Percentiles rank a stretch among this genome's conserved stretches.
phyloP scores from a whole-genome alignment of 148 eudicot genomes.

The Diospyros kaki region DNA sequence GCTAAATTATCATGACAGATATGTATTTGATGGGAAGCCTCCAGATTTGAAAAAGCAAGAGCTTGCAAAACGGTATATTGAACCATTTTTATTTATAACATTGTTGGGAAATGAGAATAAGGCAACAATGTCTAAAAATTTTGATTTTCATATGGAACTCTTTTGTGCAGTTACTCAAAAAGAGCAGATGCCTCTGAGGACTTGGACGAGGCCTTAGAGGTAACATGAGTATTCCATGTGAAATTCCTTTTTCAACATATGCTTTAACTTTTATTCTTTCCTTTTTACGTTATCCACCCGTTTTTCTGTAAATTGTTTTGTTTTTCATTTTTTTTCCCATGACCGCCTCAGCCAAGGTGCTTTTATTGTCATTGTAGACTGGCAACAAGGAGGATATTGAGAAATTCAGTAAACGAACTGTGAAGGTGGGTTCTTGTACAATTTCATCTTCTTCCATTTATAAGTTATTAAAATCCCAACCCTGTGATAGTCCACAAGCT shows the following conservation, averaged over 20 bases:
- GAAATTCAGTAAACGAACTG: slow-evolving; percentile 96
- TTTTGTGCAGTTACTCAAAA: slow-evolving; percentile 56
- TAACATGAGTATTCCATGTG: slow-evolving; percentile 14
- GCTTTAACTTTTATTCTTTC: slow-evolving; percentile 2
- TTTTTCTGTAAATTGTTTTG: not conserved
- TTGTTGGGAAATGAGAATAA: not conserved
- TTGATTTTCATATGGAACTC: slow-evolving; percentile 5
- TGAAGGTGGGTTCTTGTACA: slow-evolving; percentile 52
- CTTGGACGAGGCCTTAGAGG: slow-evolving; percentile 77
- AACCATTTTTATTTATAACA: not conserved
- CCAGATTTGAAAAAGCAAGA: slow-evolving; percentile 97
- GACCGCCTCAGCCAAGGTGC: not conserved
- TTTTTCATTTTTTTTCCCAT: not conserved
- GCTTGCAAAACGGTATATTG: slow-evolving; percentile 87
- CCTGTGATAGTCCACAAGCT: not conserved
- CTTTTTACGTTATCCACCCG: too few species aligned
- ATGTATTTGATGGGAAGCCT: slow-evolving; percentile 96
- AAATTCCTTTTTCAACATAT: not conserved
- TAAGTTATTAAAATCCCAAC: not conserved
- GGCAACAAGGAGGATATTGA: slow-evolving; percentile 91
- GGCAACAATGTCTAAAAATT: not conserved
- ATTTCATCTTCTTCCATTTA: not conserved
- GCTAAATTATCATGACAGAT: slow-evolving; percentile 30
- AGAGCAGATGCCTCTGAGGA: slow-evolving; percentile 91
- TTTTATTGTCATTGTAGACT: slow-evolving; percentile 44